A percentile compares a stretch with the other conserved stretches of the same genome.
phyloP scores from a whole-genome alignment of 2,329 filamentous ascomycete species.

The Scytalidium lignicola region DNA sequence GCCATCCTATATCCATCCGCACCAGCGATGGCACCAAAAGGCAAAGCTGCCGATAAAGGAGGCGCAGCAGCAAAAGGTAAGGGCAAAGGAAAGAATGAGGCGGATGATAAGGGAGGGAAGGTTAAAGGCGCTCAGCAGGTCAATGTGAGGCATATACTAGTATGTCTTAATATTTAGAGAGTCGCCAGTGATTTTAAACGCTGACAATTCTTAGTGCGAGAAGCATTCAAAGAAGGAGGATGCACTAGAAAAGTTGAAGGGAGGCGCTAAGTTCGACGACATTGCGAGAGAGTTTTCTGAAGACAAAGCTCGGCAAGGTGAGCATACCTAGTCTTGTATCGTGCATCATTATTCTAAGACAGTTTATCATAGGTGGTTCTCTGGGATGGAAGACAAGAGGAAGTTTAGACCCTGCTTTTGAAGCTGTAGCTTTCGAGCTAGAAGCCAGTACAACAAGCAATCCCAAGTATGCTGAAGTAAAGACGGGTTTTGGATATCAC shows the following conservation, averaged over 20 bases:
- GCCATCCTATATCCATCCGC: too few relatives aligned
- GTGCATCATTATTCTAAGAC: slow-evolving; percentile 2
- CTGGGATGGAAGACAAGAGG: slow-evolving; percentile 71
- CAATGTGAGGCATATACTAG: slow-evolving; percentile 65
- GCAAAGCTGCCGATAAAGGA: slow-evolving; percentile 22
- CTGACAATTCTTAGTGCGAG: slow-evolving; percentile 49
- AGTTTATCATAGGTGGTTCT: slow-evolving; percentile 50
- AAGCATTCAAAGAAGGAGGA: slow-evolving; percentile 77
- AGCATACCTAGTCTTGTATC: slow-evolving; percentile 5
- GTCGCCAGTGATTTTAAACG: background rate
- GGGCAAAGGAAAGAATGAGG: slow-evolving; percentile 35
- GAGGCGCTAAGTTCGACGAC: slow-evolving; percentile 67
- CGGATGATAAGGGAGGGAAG: slow-evolving; percentile 32
- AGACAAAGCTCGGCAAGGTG: slow-evolving; percentile 68
- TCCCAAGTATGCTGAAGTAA: slow-evolving; percentile 64
- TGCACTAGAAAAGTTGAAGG: slow-evolving; percentile 62
- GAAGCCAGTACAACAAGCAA: slow-evolving; percentile 59
- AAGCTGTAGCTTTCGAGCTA: slow-evolving; percentile 65
- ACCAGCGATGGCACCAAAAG: slow-evolving; percentile 25
- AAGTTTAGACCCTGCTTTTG: slow-evolving; percentile 62
- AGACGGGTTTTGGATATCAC: slow-evolving; percentile 74
- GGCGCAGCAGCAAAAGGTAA: slow-evolving; percentile 23
- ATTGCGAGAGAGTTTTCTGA: slow-evolving; percentile 69
- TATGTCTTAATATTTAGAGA: slow-evolving; percentile 8
- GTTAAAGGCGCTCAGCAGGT: slow-evolving; percentile 61